Percentiles rank a stretch among this genome's conserved stretches.
Conservation (phyloP, 2,329 filamentous ascomycete species). For the Seiridium unicorne region DNA sequence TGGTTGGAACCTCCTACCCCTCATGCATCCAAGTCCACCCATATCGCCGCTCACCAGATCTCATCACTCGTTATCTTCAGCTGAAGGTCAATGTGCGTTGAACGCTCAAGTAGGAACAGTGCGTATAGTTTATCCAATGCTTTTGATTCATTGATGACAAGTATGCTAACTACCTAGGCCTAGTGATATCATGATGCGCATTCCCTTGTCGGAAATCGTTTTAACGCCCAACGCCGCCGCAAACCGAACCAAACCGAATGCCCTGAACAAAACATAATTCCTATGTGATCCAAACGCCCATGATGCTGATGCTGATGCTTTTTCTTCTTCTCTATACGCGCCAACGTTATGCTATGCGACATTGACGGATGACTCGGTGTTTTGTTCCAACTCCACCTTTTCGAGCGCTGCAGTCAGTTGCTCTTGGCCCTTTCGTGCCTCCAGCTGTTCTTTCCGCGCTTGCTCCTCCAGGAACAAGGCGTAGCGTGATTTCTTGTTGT, state of each 20-base stretch:
- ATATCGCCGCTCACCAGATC: too few relatives aligned
- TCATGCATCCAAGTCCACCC: too few relatives aligned
- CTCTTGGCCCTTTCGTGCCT: slow-evolving; percentile 52
- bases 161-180: not conserved
- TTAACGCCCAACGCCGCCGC: slow-evolving; percentile 2
- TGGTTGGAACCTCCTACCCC: too few relatives aligned
- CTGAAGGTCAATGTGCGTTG: too few relatives aligned
- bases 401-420: slow-evolving; percentile 18
- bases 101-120: too few relatives aligned
- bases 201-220: not conserved
- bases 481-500: slow-evolving; percentile 95
- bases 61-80: too few relatives aligned
- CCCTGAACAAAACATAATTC: not conserved
- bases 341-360: not conserved
- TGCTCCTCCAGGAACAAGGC: slow-evolving; percentile 77
- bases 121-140: not conserved
- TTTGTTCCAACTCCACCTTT: slow-evolving; percentile 16
- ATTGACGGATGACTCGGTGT: not conserved
- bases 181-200: not conserved
- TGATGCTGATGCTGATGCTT: not conserved
- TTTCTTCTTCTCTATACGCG: not conserved
- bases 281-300: not conserved
- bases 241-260: not conserved
- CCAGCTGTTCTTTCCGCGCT: slow-evolving; percentile 64
- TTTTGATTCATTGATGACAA: not conserved